phyloP scores from a whole-genome alignment of 495 filamentous ascomycete genomes.

The Cryomyces antarcticus region DNA sequence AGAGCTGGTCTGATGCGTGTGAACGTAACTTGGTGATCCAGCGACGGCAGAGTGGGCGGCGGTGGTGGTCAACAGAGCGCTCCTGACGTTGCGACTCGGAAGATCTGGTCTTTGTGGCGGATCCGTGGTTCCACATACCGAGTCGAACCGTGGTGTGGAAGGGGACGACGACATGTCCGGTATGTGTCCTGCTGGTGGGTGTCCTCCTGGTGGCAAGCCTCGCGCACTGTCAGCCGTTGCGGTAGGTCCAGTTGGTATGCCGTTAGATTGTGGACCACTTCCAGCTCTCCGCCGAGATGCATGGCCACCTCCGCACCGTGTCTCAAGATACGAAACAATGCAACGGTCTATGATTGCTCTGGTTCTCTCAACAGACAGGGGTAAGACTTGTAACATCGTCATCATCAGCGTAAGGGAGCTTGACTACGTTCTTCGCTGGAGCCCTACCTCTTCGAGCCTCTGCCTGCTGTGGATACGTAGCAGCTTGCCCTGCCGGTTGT shows the following conservation, averaged over 20 bases:
- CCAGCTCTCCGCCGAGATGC: neutral
- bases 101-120: too few relatives aligned
- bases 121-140: too few relatives aligned
- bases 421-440: neutral
- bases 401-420: neutral
- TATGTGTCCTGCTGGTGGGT: neutral
- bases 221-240: too few relatives aligned
- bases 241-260: too few relatives aligned
- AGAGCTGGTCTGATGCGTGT: neutral
- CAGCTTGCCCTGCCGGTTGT: constrained; percentile 1
- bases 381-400: neutral
- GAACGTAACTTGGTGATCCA: neutral
- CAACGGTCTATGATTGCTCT: constrained; percentile 31
- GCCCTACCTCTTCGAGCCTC: neutral
- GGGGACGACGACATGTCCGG: too few relatives aligned
- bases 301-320: neutral
- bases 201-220: neutral
- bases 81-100: too few relatives aligned
- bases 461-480: neutral
- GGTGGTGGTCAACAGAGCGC: too few relatives aligned
- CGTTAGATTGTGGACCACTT: neutral
- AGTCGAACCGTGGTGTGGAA: too few relatives aligned
- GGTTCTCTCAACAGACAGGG: constrained; percentile 21
- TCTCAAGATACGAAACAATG: neutral
- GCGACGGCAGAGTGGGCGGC: too few relatives aligned